phyloP scores from a whole-genome alignment of 768 basidiomycete genomes.

The Mycena galericulata region DNA sequence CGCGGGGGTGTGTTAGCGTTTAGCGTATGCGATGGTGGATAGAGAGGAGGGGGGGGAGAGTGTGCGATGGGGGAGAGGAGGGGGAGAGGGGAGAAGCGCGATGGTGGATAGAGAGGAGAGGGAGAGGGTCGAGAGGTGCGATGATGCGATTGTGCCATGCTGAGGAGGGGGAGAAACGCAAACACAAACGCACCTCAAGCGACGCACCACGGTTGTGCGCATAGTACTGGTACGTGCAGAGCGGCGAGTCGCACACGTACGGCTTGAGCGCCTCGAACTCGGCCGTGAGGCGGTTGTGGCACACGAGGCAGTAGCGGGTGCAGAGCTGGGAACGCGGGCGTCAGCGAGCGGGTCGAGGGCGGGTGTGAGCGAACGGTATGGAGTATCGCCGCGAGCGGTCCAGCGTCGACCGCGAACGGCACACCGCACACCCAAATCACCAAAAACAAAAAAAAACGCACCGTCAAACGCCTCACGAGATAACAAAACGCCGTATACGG shows the following conservation, averaged over 20 bases:
- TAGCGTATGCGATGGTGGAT: background rate
- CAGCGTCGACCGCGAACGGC: too few relatives aligned
- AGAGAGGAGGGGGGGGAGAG: background rate
- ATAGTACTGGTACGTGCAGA: conserved; percentile 81
- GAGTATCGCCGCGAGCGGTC: too few relatives aligned
- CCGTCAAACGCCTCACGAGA: conserved; percentile 71
- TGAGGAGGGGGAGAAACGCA: too few relatives aligned
- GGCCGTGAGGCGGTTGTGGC: conserved; percentile 67
- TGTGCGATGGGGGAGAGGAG: too few relatives aligned
- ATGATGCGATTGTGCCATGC: too few relatives aligned
- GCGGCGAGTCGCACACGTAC: conserved; percentile 74
- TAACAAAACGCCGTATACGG: conserved; percentile 74
- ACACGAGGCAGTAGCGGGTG: conserved; percentile 79
- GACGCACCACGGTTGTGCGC: conserved; percentile 73
- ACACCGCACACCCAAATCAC: background rate
- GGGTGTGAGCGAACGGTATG: too few relatives aligned
- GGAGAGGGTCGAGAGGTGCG: too few relatives aligned
- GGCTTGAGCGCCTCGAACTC: conserved; percentile 75
- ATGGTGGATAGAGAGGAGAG: too few relatives aligned
- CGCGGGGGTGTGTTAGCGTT: background rate
- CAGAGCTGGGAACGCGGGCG: conserved; percentile 59
- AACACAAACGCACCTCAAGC: conserved; percentile 74
- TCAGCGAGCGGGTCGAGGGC: background rate
- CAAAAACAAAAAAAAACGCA: conserved; percentile 40
- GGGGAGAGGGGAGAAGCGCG: conserved; percentile 26